Evolutionary conservation across 441 rosid genomes (phyloP).

Genomic region (Gossypium gossypioides): DNA sequence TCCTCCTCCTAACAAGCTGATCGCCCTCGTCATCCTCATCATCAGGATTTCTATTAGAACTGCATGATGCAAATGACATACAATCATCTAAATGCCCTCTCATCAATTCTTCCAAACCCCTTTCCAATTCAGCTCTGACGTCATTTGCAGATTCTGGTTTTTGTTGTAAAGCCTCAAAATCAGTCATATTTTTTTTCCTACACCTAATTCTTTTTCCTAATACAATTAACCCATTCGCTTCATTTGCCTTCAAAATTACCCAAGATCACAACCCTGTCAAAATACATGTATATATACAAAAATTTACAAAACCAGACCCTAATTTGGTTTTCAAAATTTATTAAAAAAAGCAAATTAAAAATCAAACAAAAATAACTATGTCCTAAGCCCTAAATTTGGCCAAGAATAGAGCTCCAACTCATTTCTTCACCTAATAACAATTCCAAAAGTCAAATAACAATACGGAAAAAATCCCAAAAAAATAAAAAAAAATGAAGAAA

Average conservation of each 20-base stretch:
- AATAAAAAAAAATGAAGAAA: neutral
- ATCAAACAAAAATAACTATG: neutral
- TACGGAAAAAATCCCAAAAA: neutral
- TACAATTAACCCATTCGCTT: neutral
- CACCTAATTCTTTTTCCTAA: neutral
- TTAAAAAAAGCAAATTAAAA: neutral
- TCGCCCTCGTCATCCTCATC: slow-evolving; percentile 67
- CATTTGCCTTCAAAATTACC: neutral
- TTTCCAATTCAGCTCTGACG: slow-evolving; percentile 45
- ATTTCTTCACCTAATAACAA: slow-evolving; percentile 30
- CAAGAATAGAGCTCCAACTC: slow-evolving; percentile 22
- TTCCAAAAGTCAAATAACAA: neutral
- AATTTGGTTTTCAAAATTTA: slow-evolving; percentile 6
- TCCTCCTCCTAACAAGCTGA: slow-evolving; percentile 61
- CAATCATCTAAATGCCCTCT: slow-evolving; percentile 76
- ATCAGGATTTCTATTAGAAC: slow-evolving; percentile 43
- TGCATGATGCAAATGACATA: slow-evolving; percentile 64
- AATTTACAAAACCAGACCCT: slow-evolving; percentile 11
- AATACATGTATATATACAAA: neutral
- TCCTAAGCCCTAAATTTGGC: neutral
- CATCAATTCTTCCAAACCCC: slow-evolving; percentile 69
- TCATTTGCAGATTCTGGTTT: slow-evolving; percentile 52
- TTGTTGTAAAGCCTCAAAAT: slow-evolving; percentile 56
- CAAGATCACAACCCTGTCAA: neutral
- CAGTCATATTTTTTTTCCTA: slow-evolving; percentile 42